Evolutionary conservation across 768 basidiomycete species (phyloP), one percentile per base, ranked within the genome.

Genomic region (Fomitopsis pulvina): DNA sequence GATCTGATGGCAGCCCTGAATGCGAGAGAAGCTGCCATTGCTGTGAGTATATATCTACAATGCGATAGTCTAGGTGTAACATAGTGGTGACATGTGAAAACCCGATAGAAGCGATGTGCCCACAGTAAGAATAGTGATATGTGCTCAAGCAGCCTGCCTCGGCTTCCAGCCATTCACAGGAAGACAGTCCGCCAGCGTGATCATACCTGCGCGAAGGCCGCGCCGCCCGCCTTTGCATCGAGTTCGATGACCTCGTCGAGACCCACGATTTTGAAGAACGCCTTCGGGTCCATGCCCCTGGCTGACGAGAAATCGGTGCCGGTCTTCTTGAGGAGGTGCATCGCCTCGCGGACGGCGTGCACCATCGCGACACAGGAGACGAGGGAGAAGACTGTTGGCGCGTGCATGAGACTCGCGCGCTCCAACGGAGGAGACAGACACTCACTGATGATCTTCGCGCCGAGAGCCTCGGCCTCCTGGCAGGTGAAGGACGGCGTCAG

Each of bases 211-310:
- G 75, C 63, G 61, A 81, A 85, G 1, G 83, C 77, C 41, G 70
- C 74, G 44, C 82, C 81, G 27, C 83, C 83, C 2, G 81, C 79
- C 38, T 62, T 65, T 1, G 75, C 68, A 45, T 85, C 83, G 14
- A 85, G 70, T 29, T 71, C 66, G 22, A 79, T 63, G 9, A 83
- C 68, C 11, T 80, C 76, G 30, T 72, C 66, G 4, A 85, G 68
- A 82, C 82, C 83, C 83, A 87, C 83, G 46, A 85, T 80, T 60
- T 83, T 77, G 63, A 88, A 87, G 73, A 87, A 87, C 39, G 77
- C 73, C 60, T 81, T 83, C 7, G 86, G 86, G 56, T 86, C 83
- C 85, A 87, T 86, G 20, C 85, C 66, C 63, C 72, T 61, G 0
- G 76, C 75, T 7, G 74, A 73, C 22, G 60, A 53, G 60, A 82